These are phyloP conservation scores for Talaromyces sp. DNA, from an alignment of 2,329 filamentous ascomycete species.

Conservation along the genomic window DNA sequence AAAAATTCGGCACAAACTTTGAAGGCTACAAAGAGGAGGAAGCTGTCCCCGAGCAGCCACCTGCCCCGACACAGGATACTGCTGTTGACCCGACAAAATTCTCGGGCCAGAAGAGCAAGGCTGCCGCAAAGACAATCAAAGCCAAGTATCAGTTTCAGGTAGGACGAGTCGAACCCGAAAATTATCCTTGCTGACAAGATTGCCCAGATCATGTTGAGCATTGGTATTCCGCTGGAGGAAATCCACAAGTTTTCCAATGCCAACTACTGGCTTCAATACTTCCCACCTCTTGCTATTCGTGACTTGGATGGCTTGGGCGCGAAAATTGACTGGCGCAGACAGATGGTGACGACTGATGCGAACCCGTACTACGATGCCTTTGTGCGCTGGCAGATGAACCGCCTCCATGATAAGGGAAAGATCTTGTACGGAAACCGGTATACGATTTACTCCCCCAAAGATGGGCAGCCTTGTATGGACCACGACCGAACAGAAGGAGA, in stretches of 20 bases:
- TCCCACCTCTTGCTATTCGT: constrained; percentile 69
- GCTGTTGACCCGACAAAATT: constrained; percentile 90
- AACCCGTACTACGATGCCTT: constrained; percentile 97
- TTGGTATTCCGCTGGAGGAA: constrained; percentile 80
- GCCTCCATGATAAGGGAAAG: constrained; percentile 80
- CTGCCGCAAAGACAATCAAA: constrained; percentile 80
- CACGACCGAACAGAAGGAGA: constrained; percentile 78
- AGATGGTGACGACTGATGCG: constrained; percentile 89
- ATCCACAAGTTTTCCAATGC: constrained; percentile 91
- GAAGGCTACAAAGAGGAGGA: constrained; percentile 64
- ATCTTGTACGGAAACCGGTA: constrained; percentile 91
- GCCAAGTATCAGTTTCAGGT: constrained; percentile 82
- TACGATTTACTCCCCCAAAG: constrained; percentile 87
- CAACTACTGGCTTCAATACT: constrained; percentile 86
- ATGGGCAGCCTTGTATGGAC: constrained; percentile 81
- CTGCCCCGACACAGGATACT: constrained; percentile 57
- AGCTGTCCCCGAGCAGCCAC: constrained; percentile 46
- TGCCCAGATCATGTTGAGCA: constrained; percentile 73
- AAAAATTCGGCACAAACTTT: constrained; percentile 82
- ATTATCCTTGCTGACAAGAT: background rate
- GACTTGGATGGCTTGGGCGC: constrained; percentile 81
- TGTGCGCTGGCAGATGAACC: constrained; percentile 94
- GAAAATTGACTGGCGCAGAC: constrained; percentile 86
- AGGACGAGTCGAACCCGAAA: background rate
- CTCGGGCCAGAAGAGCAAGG: constrained; percentile 86